Evolutionary conservation across 257 asterid species (phyloP).

Genomic region (Solanum pinnatisectum): DNA sequence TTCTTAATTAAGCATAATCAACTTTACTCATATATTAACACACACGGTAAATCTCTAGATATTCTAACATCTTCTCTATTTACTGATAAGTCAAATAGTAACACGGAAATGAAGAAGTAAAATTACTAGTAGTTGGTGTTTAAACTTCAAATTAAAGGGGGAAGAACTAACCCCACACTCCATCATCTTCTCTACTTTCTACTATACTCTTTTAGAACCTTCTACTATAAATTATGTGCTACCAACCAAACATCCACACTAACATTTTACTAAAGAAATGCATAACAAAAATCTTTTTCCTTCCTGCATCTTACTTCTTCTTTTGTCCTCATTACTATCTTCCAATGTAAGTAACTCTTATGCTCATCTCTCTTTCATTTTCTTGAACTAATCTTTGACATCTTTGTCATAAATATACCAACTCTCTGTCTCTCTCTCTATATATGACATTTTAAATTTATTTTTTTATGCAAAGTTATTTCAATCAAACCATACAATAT

Average conservation of each 20-base stretch:
- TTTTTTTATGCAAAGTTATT: neutral
- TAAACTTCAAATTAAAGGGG: neutral
- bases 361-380: neutral
- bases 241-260: neutral
- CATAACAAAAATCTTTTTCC: conserved; percentile 5
- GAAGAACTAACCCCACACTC: neutral
- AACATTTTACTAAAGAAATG: conserved; percentile 10
- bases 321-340: neutral
- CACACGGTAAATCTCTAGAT: too few relatives aligned
- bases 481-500: neutral
- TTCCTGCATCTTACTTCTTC: conserved; percentile 8
- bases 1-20: too few relatives aligned
- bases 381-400: neutral
- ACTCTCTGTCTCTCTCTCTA: neutral
- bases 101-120: too few relatives aligned
- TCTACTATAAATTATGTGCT: neutral
- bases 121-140: too few relatives aligned
- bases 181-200: neutral
- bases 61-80: too few relatives aligned
- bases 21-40: too few relatives aligned
- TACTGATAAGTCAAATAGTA: too few relatives aligned
- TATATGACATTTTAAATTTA: neutral
- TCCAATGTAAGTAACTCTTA: conserved; percentile 13
- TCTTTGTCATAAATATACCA: neutral
- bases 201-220: too few relatives aligned